Evolutionary conservation across 108 stramenopile species (phyloP), one percentile per base, ranked within the genome.

Genomic region (Heterococcus sp.): DNA sequence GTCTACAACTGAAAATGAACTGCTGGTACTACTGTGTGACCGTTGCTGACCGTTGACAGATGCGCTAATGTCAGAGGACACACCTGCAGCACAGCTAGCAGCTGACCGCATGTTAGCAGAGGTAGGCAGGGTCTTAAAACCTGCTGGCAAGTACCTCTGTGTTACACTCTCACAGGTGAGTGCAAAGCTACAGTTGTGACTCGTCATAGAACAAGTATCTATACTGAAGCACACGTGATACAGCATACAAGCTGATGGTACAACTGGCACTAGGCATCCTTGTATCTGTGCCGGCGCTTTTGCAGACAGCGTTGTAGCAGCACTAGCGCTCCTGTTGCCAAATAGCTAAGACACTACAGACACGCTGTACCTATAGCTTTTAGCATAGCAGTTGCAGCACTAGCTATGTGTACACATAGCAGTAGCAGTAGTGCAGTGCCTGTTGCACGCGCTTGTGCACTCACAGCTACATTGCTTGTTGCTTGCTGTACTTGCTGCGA

Each of bases 31-130:
- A n/a, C n/a, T n/a, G n/a, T n/a, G n/a, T n/a, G n/a, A n/a, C n/a
- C n/a, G n/a, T n/a, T n/a, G n/a, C n/a, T n/a, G n/a, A n/a, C n/a
- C n/a, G n/a, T n/a, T n/a, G n/a, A n/a, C 46, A 58, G 79, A 80
- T 66, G 79, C 79, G 4, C 72, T 80, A 3, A 80, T 80, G 79
- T 80, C 79, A 2, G 79, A 80, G 40, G 79, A 80, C 72, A 80
- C 79, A 4, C 29, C 33, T 38, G 72, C 37, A 11, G 79, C 72
- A 31, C 66, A 36, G 34, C 32, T 37, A 4, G 65, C 35, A 65
- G 79, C 71, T 32, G 27, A 11, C 33, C 63, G 58, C 3, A 80
- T 80, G 79, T 66, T 80, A n/a, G 39, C 31, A 72, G 79, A 80
- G 65, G 79, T 69, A 5, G 28, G 39, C 26, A 31, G 79, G 38